Percentiles rank a stretch among this genome's conserved stretches.
Conservation (phyloP, 306 rosid species). For the Inga leiocalycina region DNA sequence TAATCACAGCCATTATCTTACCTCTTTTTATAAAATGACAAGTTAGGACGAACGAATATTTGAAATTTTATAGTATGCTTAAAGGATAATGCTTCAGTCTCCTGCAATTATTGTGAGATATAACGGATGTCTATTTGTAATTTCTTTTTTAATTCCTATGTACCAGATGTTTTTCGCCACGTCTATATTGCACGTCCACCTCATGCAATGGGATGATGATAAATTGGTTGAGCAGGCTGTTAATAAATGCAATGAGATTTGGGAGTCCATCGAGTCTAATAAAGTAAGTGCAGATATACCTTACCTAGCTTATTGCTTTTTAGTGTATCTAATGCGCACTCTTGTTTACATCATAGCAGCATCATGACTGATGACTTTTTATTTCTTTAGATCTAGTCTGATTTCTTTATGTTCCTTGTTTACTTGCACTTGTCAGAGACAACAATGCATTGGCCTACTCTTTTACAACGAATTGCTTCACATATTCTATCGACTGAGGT, state of each 20-base stretch:
- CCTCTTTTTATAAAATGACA: not conserved
- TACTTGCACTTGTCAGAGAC: constrained; percentile 52
- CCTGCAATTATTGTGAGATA: constrained; percentile 21
- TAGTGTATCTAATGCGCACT: not conserved
- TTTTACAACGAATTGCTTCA: constrained; percentile 91
- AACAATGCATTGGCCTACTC: constrained; percentile 76
- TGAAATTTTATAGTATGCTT: constrained; percentile 26
- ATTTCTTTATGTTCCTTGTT: constrained; percentile 15
- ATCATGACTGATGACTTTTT: constrained; percentile 17
- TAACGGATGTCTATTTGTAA: constrained; percentile 28
- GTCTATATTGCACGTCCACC: constrained; percentile 85
- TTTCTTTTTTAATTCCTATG: constrained; percentile 41
- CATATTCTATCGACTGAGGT: constrained; percentile 82
- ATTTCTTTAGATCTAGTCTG: constrained; percentile 26
- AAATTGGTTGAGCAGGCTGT: constrained; percentile 80
- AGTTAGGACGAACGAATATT: not conserved
- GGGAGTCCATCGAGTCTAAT: constrained; percentile 71
- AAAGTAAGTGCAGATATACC: constrained; percentile 65
- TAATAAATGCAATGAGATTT: constrained; percentile 69
- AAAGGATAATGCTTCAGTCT: constrained; percentile 13
- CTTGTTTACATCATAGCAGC: constrained; percentile 24
- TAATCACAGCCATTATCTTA: not conserved
- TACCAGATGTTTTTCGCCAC: constrained; percentile 94
- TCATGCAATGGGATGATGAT: constrained; percentile 93
- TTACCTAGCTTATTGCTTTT: constrained; percentile 23